Evolutionary conservation across 371 early-diverging fungal genomes (phyloP), one percentile per base, ranked within the genome.

Genomic region (Syncephalastrum monosporum): DNA sequence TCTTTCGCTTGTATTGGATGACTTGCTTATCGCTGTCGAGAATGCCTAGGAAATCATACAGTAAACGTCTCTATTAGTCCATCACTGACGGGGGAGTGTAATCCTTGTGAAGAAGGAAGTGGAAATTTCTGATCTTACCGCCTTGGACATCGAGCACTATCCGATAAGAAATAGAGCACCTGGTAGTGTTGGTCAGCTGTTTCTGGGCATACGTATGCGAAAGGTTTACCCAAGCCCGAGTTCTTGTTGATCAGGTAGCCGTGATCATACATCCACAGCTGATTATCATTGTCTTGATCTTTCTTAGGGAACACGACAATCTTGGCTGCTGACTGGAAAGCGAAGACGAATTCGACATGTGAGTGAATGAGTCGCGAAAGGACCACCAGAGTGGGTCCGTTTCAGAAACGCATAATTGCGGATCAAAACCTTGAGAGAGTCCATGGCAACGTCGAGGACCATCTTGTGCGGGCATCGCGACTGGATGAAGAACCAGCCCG

Each of bases 401-500:
- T 33, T 33, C 8, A 12, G 7, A 12, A 33, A 33, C 8, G 38
- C 38, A 33, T 33, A 33, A 33, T 5, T 5, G 38, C 38, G 38
- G 38, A 10, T 33, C 10, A 33, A 33, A 33, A 78, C 78, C 66
- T 78, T 78, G 29, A 71, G 47, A 3, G 79, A 78, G 46, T 78
- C 75, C 48, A 57, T 50, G 19, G 50, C 46, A 0, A 78, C 79
- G 42, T 78, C 79, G n/a, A 78, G 63, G 1, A 72, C 73, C 79
- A 78, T 75, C 61, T 63, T 63, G 56, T 74, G 75, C 0, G 61
- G 38, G 42, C 73, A 72, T 53, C 63, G 63, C 12, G 79, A 78
- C 59, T 75, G 75, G 45, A 78, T 69, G 55, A 54, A 78, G 50
- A 78, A 78, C 79, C 79, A 78, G 15, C 79, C 79, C 14, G 67